A percentile compares a stretch with the other conserved stretches of the same genome.
Evolutionary conservation across 345 rosid genomes (phyloP).

Genomic region (Eucalyptus paniculata): DNA sequence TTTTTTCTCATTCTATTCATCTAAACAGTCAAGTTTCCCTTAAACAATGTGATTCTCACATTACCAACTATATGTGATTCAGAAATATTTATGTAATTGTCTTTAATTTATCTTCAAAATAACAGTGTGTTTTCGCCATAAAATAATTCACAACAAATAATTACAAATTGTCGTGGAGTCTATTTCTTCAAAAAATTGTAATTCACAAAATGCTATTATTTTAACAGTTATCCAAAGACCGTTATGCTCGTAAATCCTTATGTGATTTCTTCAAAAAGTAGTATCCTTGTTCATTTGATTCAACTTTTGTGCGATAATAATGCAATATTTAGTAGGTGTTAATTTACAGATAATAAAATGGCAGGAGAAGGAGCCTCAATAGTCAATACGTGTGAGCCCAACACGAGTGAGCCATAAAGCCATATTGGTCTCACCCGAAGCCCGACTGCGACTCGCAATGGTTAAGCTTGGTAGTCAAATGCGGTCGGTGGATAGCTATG

Average conservation of each 20-base stretch:
- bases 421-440: background rate
- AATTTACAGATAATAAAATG: fast-evolving
- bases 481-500: too few relatives aligned
- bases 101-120: fast-evolving
- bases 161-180: fast-evolving
- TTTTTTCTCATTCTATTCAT: background rate
- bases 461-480: too few relatives aligned
- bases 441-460: background rate
- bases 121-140: fast-evolving
- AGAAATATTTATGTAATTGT: background rate
- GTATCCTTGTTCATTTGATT: background rate
- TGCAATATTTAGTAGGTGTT: too few relatives aligned
- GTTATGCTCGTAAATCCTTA: fast-evolving
- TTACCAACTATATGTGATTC: background rate
- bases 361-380: background rate
- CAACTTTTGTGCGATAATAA: background rate
- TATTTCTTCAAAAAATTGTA: too few relatives aligned
- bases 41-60: background rate
- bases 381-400: background rate
- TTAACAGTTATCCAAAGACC: fast-evolving
- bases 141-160: too few relatives aligned
- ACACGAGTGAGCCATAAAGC: background rate
- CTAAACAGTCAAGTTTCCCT: fast-evolving
- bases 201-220: too few relatives aligned
- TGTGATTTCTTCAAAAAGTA: background rate